Evolutionary conservation across 352 stramenopile species (phyloP).

Genomic region (Phytophthora boehmeriae): DNA sequence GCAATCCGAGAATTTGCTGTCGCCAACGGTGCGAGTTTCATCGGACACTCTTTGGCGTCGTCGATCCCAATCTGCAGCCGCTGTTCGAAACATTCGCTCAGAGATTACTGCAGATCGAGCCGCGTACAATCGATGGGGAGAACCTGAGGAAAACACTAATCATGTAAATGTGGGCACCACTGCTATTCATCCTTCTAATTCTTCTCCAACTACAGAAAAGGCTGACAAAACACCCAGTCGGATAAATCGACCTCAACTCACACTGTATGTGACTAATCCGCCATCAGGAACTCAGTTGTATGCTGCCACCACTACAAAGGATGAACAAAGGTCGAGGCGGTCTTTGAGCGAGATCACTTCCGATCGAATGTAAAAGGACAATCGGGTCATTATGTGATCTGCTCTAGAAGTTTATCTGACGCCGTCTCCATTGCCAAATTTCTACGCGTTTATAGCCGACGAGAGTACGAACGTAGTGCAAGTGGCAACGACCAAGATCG

Average conservation of each 20-base stretch:
- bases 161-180: slow-evolving; percentile 5
- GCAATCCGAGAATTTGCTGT: slow-evolving; percentile 19
- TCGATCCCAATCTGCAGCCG: slow-evolving; percentile 29
- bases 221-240: slow-evolving; percentile 4
- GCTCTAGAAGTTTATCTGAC: slow-evolving; percentile 28
- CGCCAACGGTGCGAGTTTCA: slow-evolving; percentile 39
- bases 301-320: slow-evolving; percentile 19
- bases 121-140: slow-evolving; percentile 5
- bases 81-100: slow-evolving; percentile 32
- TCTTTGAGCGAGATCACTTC: slow-evolving; percentile 40
- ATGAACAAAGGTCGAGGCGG: slow-evolving; percentile 25
- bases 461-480: slow-evolving; percentile 9
- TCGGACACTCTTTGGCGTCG: slow-evolving; percentile 47
- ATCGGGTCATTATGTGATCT: slow-evolving; percentile 42
- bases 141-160: slow-evolving; percentile 1
- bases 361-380: slow-evolving; percentile 23
- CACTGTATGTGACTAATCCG: slow-evolving; percentile 7
- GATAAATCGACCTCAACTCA: slow-evolving; percentile 17
- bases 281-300: slow-evolving; percentile 19
- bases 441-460: slow-evolving; percentile 18
- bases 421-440: slow-evolving; percentile 25
- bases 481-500: neutral
- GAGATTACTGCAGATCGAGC: slow-evolving; percentile 17
- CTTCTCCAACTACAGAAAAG: neutral
- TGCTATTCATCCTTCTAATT: neutral